A percentile compares a stretch with the other conserved stretches of the same genome.
phyloP scores from a whole-genome alignment of 352 stramenopile species.

The Phytophthora constricta region DNA sequence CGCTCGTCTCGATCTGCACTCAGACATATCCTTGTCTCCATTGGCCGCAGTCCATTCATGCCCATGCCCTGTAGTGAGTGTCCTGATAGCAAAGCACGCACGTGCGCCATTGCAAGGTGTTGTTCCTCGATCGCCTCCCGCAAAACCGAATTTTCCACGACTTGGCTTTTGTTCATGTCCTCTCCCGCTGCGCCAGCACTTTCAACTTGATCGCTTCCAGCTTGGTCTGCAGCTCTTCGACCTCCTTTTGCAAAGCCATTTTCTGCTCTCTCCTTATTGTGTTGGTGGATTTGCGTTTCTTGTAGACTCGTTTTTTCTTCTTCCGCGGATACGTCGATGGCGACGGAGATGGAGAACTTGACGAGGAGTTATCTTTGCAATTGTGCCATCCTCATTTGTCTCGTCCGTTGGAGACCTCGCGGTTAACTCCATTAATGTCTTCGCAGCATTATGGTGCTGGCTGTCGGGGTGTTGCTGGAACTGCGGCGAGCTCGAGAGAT shows the following conservation, averaged over 20 bases:
- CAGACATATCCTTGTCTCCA: slow-evolving; percentile 50
- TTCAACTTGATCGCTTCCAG: slow-evolving; percentile 30
- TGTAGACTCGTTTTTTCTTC: slow-evolving; percentile 39
- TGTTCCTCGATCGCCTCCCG: slow-evolving; percentile 18
- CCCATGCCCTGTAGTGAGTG: neutral
- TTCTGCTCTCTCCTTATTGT: slow-evolving; percentile 43
- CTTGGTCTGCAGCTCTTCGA: slow-evolving; percentile 18
- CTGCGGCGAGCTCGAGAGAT: neutral
- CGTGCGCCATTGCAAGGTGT: slow-evolving; percentile 16
- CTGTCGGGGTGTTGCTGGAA: too few species aligned
- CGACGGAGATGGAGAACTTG: neutral
- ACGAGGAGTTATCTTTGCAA: neutral
- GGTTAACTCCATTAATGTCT: neutral
- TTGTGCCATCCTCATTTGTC: neutral
- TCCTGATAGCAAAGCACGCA: slow-evolving; percentile 3
- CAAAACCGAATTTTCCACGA: slow-evolving; percentile 8
- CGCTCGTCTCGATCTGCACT: slow-evolving; percentile 27
- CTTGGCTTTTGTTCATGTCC: neutral
- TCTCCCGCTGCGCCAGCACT: slow-evolving; percentile 3
- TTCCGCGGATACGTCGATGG: neutral
- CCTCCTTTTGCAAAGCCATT: slow-evolving; percentile 20
- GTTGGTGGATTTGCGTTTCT: slow-evolving; percentile 46
- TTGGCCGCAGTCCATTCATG: slow-evolving; percentile 26
- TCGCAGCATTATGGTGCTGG: neutral
- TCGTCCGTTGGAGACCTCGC: too few species aligned